Evolutionary conservation across 163 green algal species (phyloP).

Genomic region (Prototheca stagnorum): DNA sequence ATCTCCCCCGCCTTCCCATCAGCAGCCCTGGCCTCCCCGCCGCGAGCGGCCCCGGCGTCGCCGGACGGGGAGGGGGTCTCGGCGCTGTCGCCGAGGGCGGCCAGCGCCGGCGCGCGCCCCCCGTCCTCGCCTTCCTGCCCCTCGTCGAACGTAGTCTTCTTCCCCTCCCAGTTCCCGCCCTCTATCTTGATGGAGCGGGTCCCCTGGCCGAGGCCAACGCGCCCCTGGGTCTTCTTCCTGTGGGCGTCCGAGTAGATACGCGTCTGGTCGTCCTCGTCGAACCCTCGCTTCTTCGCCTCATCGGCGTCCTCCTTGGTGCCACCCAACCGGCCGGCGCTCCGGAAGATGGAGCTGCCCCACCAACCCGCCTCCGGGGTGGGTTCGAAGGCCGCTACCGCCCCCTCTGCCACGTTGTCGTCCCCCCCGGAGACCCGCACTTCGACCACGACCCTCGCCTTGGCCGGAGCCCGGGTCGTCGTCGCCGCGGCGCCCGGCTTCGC

Average conservation of each 20-base stretch:
- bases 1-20: constrained; percentile 3
- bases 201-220: constrained; percentile 45
- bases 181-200: constrained; percentile 29
- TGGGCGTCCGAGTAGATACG: constrained; percentile 31
- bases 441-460: not conserved
- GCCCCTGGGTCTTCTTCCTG: constrained; percentile 40
- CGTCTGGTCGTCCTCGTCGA: constrained; percentile 48
- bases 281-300: constrained; percentile 12
- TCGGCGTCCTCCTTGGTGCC: not conserved
- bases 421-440: too few relatives aligned
- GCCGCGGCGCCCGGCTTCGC: constrained; percentile 7
- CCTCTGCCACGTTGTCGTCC: not conserved
- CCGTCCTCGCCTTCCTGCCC: constrained; percentile 8
- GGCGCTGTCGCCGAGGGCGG: not conserved
- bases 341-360: not conserved
- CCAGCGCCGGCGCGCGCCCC: not conserved
- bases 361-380: constrained; percentile 8
- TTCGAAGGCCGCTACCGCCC: not conserved
- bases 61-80: too few relatives aligned
- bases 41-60: not conserved
- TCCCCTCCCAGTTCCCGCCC: constrained; percentile 51
- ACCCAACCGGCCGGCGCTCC: not conserved
- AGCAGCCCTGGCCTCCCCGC: not conserved
- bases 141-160: constrained; percentile 48
- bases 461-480: not conserved